Base-by-base conservation (phyloP, 2,329 filamentous ascomycete species). In the Nemania serpens region DNA sequence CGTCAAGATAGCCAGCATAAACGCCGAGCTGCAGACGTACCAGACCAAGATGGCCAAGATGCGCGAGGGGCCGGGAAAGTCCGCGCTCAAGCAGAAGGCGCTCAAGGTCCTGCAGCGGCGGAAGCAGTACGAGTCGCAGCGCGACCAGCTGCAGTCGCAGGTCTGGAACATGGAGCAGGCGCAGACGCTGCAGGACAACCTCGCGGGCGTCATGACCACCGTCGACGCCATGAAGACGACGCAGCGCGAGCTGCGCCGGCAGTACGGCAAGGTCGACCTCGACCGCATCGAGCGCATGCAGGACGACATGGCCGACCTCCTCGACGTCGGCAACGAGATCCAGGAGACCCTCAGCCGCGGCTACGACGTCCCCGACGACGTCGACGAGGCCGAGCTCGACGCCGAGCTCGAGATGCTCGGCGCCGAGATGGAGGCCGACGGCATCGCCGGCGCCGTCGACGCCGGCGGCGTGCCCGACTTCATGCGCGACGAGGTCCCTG, bases 131-230 rank as follows among this genome's bases (percentile, higher is more conserved):
- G 95, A 99, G 78, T 84, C 86, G 3, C 93, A 97, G 78, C 91
- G 94, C 67, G 93, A 97, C 72, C 93, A 98, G 78, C 87, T 98
- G 55, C 91, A 96, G 78, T 85, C 89, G 67, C 95, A 99, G 79
- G 91, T 91, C 20, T 98, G 93, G 93, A 98, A 98, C 79, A 97
- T 99, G 93, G 93, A 98, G 79, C 93, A 97, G 78, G 93, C 94
- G 2, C 90, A 91, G 75, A 96, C 93, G 84, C 97, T 98, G 94
- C 93, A 96, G 80, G 94, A 98, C 79, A 98, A 98, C 74, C 85
- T 99, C 55, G 95, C 96, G 77, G 98, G 98, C 77, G 94, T 95
- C 65, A 97, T 97, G 93, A 96, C 93, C 17, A 97, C 95, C 29
- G 93, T 98, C 46, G 94, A 98, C 75, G 93, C 94, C 11, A 94